Base-by-base conservation (phyloP, 805 yeast genomes). In the Kazachstania bromeliacearum region DNA sequence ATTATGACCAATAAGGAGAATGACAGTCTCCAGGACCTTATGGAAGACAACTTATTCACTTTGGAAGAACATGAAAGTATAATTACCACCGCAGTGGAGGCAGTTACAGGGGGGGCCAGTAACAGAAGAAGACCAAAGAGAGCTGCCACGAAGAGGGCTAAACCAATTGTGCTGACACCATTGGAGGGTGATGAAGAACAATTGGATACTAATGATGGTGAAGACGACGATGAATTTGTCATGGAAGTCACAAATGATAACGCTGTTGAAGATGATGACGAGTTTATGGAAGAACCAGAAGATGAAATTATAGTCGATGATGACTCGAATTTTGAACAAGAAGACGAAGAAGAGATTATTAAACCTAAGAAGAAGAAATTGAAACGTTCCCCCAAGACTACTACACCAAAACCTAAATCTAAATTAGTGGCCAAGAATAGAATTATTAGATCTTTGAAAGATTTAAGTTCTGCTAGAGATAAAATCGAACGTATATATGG, bases 401-500 rank as follows among this genome's bases (percentile, higher is more conserved):
- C 18, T 6, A 24, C 13, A 18, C 15, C 21, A 12, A 16, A 9
- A 19, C 23, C 17, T 24, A 18, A 19, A 1, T 40, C 53, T 6
- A 48, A 44, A 25, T 40, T 46, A 4, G 53, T 42, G 8, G 33
- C 45, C 15, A 51, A 50, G 28, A 45, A 41, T 3, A 41, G 55
- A 14, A 41, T 45, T 14, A 37, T 57, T 4, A 47, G 62, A 28
- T 48, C 47, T 16, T 23, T 55, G 20, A 60, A 54, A 33, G 60
- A 57, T 27, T 33, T 60, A 10, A 60, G 67, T 3, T 55, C 66
- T 5, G 51, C 70, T 10, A 63, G 62, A 32, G 75, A 69, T 24
- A 63, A 68, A 33, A 45, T 68, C 27, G 52, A 49, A 24, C 54
- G 67, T 28, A 47, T 70, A 34, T 77, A 67, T 50, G 88, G 88